A percentile compares a stretch with the other conserved stretches of the same genome.
Conservation (phyloP, 225 moss, liverwort and hornwort genomes). For the Rhytidiadelphus loreus region DNA sequence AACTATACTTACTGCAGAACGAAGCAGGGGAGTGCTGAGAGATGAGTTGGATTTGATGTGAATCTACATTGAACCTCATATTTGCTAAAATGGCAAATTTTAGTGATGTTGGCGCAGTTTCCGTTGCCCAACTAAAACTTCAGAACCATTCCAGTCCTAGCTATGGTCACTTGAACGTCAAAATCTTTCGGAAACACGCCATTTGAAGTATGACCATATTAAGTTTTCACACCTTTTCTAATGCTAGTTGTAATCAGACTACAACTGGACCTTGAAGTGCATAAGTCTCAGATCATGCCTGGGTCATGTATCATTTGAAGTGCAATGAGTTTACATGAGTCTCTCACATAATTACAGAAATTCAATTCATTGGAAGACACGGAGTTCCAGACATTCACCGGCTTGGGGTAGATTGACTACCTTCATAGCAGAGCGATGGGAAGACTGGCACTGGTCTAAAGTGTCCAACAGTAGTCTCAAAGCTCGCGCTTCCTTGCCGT, state of each 20-base stretch:
- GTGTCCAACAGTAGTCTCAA: slow-evolving; percentile 19
- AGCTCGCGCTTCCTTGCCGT: slow-evolving; percentile 36
- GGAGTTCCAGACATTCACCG: not conserved
- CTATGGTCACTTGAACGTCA: not conserved
- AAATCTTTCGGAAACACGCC: not conserved
- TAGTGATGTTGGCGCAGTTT: not conserved
- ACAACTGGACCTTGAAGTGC: not conserved
- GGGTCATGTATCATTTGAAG: not conserved
- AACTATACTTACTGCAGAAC: not conserved
- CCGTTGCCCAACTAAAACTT: not conserved
- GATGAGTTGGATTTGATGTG: not conserved
- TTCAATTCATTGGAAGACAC: not conserved
- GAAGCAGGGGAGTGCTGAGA: not conserved
- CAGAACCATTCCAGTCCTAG: not conserved
- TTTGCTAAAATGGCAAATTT: not conserved
- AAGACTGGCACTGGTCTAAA: slow-evolving; percentile 3
- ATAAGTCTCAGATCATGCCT: not conserved
- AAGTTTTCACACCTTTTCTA: not conserved
- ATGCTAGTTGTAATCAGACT: not conserved
- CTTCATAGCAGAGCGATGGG: slow-evolving; percentile 13
- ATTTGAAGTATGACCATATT: not conserved
- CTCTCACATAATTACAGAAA: not conserved
- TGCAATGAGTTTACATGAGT: not conserved
- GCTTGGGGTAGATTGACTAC: not conserved
- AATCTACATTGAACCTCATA: not conserved